phyloP scores from a whole-genome alignment of 2,329 filamentous ascomycete genomes.

The Aspergillus amoenus region DNA sequence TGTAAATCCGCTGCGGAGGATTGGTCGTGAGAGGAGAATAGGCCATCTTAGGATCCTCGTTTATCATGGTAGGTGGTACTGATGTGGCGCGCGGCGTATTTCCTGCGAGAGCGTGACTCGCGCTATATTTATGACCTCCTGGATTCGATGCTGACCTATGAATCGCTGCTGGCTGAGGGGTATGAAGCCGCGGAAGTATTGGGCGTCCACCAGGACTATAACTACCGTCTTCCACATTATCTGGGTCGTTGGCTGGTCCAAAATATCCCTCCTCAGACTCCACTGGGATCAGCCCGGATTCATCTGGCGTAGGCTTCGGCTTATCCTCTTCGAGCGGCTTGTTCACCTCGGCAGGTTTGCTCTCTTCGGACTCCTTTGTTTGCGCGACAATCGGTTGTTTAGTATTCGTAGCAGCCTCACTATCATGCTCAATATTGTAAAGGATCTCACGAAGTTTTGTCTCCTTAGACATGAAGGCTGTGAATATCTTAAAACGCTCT shows the following conservation, averaged over 20 bases:
- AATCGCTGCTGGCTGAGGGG: constrained; percentile 18
- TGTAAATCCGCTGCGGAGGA: constrained; percentile 44
- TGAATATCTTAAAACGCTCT: constrained; percentile 55
- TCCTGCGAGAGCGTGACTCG: neutral
- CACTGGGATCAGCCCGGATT: constrained; percentile 37
- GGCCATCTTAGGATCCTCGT: constrained; percentile 19
- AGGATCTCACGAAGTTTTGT: constrained; percentile 48
- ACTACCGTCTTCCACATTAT: constrained; percentile 32
- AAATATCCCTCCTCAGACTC: constrained; percentile 23
- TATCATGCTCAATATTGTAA: constrained; percentile 49
- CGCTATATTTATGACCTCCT: constrained; percentile 5
- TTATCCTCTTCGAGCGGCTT: constrained; percentile 9
- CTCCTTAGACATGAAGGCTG: constrained; percentile 50
- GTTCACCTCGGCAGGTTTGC: neutral
- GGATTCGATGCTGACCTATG: constrained; percentile 31
- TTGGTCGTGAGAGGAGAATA: constrained; percentile 35
- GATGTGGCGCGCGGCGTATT: constrained; percentile 24
- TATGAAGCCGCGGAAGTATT: constrained; percentile 34
- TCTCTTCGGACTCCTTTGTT: constrained; percentile 8
- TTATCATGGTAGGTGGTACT: constrained; percentile 24
- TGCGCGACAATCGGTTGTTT: constrained; percentile 12
- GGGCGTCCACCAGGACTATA: constrained; percentile 58
- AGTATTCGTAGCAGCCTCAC: constrained; percentile 21
- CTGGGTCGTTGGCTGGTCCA: constrained; percentile 8
- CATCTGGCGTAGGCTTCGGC: constrained; percentile 17